Evolutionary conservation across 768 basidiomycete genomes (phyloP).

Genomic region (Lentinula edodes): DNA sequence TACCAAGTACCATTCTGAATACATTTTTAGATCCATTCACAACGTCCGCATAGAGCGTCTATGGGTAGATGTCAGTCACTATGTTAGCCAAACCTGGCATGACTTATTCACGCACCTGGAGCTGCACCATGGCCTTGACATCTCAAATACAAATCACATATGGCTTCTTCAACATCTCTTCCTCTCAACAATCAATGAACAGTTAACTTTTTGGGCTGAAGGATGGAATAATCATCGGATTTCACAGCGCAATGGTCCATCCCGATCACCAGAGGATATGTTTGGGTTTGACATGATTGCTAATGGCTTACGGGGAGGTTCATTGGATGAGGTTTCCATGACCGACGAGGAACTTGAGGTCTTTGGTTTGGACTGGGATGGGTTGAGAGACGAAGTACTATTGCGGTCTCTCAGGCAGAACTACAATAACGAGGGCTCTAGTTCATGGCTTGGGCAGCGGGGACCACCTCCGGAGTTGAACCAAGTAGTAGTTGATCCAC

Average conservation of each 20-base stretch:
- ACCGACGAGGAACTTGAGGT: slow-evolving; percentile 8
- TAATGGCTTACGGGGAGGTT: not conserved
- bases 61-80: not conserved
- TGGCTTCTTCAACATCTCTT: slow-evolving; percentile 12
- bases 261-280: slow-evolving; percentile 1
- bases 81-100: slow-evolving; percentile 15
- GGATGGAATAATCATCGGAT: slow-evolving; percentile 3
- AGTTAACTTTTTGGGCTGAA: not conserved
- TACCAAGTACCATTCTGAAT: not conserved
- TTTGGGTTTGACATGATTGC: slow-evolving; percentile 5
- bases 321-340: not conserved
- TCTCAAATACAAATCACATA: not conserved
- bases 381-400: slow-evolving; percentile 2
- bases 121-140: slow-evolving; percentile 12
- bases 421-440: not conserved
- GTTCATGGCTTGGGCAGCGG: not conserved
- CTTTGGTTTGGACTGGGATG: slow-evolving; percentile 10
- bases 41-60: slow-evolving; percentile 1
- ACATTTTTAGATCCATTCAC: not conserved
- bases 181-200: slow-evolving; percentile 11
- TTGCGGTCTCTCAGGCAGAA: slow-evolving; percentile 3
- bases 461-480: not conserved
- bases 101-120: slow-evolving; percentile 19
- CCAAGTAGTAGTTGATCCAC: not conserved
- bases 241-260: not conserved